These are phyloP conservation scores for Mortierella sp. DNA, from an alignment of 371 early-diverging fungal genomes.

Conservation along the genomic window DNA sequence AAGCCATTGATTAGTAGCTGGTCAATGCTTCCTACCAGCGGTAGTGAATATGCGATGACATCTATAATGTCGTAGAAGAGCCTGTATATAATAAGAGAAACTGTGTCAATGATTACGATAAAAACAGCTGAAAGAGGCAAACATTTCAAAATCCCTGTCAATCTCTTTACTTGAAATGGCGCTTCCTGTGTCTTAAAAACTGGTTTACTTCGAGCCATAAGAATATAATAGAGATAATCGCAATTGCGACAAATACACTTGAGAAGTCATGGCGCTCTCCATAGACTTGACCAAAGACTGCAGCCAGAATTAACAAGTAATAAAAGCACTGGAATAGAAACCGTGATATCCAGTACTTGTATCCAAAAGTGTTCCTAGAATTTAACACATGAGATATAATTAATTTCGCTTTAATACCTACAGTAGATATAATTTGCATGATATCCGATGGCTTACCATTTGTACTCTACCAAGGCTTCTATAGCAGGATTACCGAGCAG, in stretches of 20 bases:
- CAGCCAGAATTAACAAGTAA: slow-evolving; percentile 10
- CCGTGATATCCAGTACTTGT: slow-evolving; percentile 19
- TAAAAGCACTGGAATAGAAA: slow-evolving; percentile 14
- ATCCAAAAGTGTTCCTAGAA: slow-evolving; percentile 23
- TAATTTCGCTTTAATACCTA: background rate
- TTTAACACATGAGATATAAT: too few relatives aligned
- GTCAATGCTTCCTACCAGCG: slow-evolving; percentile 10
- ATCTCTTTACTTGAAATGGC: slow-evolving; percentile 10
- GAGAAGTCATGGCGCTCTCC: background rate
- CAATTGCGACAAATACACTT: slow-evolving; percentile 14
- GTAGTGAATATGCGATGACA: slow-evolving; percentile 7
- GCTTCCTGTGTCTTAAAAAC: background rate
- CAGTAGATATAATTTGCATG: background rate
- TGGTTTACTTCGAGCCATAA: slow-evolving; percentile 21
- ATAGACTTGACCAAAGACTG: slow-evolving; percentile 17
- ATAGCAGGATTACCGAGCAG: slow-evolving; percentile 29
- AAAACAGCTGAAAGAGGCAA: too few relatives aligned
- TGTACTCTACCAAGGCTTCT: slow-evolving; percentile 31
- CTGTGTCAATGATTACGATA: too few relatives aligned
- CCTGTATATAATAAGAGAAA: too few relatives aligned
- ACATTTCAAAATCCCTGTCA: too few relatives aligned
- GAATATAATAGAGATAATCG: slow-evolving; percentile 1
- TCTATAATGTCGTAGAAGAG: slow-evolving; percentile 22
- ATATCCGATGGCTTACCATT: slow-evolving; percentile 21
- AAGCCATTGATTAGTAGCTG: slow-evolving; percentile 4